Evolutionary conservation across 306 rosid species (phyloP), one percentile per base, ranked within the genome.

Genomic region (Trichosanthes cucumerina): DNA sequence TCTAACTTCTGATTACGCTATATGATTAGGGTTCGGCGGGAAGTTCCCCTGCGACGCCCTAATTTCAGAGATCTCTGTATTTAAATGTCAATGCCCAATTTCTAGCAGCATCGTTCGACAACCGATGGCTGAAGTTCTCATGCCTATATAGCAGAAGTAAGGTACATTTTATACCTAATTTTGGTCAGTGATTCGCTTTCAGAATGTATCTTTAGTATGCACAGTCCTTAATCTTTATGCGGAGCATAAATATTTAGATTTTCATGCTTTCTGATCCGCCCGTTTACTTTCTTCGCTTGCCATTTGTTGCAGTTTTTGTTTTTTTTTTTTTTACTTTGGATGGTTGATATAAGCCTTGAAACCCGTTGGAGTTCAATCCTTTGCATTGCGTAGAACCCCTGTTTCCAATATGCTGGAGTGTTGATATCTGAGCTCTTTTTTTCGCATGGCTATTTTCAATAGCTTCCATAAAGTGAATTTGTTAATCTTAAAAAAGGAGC

Each of bases 1-100:
- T 70, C 38, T 44, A 68, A 24, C 76, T 69, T 43, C 34, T 5
- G n/a, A 5, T 1, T 39, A 34, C 46, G 11, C 65, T 59, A 0
- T 59, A 59, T 2, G 14, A 65, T 43, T 70, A 70, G 56, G 56
- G 76, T 43, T 43, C 11, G 26, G 78, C 28, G 46, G 47, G 60
- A 74, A 26, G 21, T 12, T 69, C 26, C 54, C 84, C 14, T 70
- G 79, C 10, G 41, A 59, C 50, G 84, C 88, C 90, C 90, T 87
- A 85, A 81, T 75, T 85, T 75, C 38, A 1, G 14, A 57, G 47
- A 54, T 24, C 52, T 44, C 18, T 16, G 36, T 80, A 59, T 66
- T 83, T 87, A 87, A 68, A 68, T n/a, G 52, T 19, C 33, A 79
- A 33, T 33, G 49, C 33, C 65, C 74, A 23, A 4, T 46, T 79